These are phyloP conservation scores for Usnea hakonensis DNA, from an alignment of 495 filamentous ascomycete species.

Conservation along the genomic window DNA sequence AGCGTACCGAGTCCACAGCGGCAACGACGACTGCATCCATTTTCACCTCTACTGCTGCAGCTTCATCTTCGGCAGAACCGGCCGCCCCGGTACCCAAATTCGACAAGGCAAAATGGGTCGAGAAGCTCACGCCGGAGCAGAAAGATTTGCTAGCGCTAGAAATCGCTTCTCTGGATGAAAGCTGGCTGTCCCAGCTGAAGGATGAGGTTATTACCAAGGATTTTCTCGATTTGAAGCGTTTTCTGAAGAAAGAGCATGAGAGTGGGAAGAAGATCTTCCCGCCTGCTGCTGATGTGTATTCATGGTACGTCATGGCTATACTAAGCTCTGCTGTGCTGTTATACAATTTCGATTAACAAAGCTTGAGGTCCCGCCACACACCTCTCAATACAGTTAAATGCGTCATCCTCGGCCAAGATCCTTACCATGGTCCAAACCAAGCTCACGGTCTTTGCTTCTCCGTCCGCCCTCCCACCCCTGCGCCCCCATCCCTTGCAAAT, in stretches of 20 bases:
- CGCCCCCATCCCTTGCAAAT: slow-evolving; percentile 81
- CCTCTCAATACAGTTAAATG: slow-evolving; percentile 79
- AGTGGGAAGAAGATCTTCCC: slow-evolving; percentile 72
- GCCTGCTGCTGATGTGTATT: slow-evolving; percentile 82
- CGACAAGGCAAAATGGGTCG: slow-evolving; percentile 81
- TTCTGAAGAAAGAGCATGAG: slow-evolving; percentile 66
- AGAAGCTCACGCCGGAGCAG: slow-evolving; percentile 70
- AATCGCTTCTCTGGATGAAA: slow-evolving; percentile 83
- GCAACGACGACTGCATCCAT: slow-evolving; percentile 36
- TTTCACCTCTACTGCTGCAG: slow-evolving; percentile 26
- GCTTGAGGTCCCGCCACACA: slow-evolving; percentile 73
- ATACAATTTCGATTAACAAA: neutral
- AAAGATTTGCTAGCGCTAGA: slow-evolving; percentile 75
- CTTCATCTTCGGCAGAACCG: slow-evolving; percentile 21
- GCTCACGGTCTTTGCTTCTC: slow-evolving; percentile 94
- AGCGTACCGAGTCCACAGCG: slow-evolving; percentile 40
- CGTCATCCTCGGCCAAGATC: slow-evolving; percentile 91
- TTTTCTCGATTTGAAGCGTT: slow-evolving; percentile 81
- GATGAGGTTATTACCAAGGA: slow-evolving; percentile 68
- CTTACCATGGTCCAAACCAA: slow-evolving; percentile 93
- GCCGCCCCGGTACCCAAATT: slow-evolving; percentile 50
- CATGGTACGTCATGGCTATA: slow-evolving; percentile 53
- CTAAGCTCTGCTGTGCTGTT: neutral
- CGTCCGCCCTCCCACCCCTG: slow-evolving; percentile 77
- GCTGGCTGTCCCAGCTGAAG: slow-evolving; percentile 80